Percentiles rank a stretch among this genome's conserved stretches.
Conservation (phyloP, 2,329 filamentous ascomycete genomes). For the Fusarium incarnatum region DNA sequence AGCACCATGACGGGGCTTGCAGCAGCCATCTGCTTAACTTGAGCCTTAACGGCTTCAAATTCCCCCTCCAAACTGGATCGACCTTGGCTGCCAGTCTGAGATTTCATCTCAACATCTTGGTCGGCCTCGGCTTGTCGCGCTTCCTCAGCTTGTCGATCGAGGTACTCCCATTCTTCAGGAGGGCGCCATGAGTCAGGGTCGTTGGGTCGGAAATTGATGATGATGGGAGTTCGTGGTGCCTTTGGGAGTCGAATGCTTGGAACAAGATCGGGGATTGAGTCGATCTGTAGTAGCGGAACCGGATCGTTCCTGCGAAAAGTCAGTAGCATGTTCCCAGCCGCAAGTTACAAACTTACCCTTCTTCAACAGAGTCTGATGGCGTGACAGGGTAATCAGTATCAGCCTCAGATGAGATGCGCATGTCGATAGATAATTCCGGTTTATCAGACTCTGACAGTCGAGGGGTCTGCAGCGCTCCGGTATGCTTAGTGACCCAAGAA, state of each 20-base stretch:
- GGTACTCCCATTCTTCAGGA: constrained; percentile 58
- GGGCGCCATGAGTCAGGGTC: constrained; percentile 60
- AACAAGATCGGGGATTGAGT: constrained; percentile 29
- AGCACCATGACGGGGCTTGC: constrained; percentile 58
- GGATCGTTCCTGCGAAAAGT: constrained; percentile 23
- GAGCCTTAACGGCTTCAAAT: constrained; percentile 18
- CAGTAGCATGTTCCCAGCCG: background rate
- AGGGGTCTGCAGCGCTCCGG: constrained; percentile 18
- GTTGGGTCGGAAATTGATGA: constrained; percentile 48
- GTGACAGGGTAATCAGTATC: constrained; percentile 31
- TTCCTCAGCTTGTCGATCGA: constrained; percentile 8
- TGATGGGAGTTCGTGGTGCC: constrained; percentile 24
- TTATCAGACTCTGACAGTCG: constrained; percentile 11
- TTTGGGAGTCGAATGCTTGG: constrained; percentile 13
- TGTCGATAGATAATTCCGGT: constrained; percentile 28
- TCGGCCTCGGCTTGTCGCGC: background rate
- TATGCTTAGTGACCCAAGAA: constrained; percentile 29
- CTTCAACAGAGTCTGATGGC: constrained; percentile 16
- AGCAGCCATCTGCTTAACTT: constrained; percentile 40
- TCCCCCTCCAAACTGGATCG: background rate
- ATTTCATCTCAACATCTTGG: background rate
- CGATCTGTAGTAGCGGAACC: constrained; percentile 26
- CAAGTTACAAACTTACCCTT: constrained; percentile 4
- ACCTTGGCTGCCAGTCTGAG: background rate
- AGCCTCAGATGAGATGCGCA: constrained; percentile 36